Base-by-base conservation (phyloP, 2,329 filamentous ascomycete species). In the Aschersonia sp. region DNA sequence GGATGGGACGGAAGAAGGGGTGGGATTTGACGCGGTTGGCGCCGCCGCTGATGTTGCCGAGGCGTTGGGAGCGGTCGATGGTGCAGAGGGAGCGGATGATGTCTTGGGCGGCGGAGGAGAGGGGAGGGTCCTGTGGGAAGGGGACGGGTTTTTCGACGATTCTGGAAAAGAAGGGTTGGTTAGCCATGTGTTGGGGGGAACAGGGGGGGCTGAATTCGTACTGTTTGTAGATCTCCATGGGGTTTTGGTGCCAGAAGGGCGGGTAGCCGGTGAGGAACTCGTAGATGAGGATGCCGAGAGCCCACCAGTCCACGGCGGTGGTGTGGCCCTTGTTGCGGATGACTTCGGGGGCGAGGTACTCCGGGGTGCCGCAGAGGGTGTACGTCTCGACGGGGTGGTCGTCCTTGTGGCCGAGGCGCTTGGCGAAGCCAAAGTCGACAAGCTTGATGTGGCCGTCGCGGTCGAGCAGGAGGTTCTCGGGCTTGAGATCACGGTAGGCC, bases 281-380 rank as follows among this genome's bases (percentile, higher is more conserved):
- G 63, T 88, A 91, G 50, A 91, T 81, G 49, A 92, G 65, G 54
- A 91, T 89, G 30, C 86, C 86, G 55, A 92, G 72, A 0, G 86
- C 85, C 86, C 86, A 91, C 85, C 85, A 91, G 68, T 91, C 85
- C 38, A 91, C 85, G 10, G 85, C 84, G 2, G 77, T 80, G 3
- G 77, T 82, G 59, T 84, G 80, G 9, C 84, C 85, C 60, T 86
- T 88, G 61, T 87, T 89, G 54, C 87, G 79, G 55, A 91, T 89
- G 42, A 91, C 85, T 66, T 91, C 85, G 4, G 85, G 85, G 2
- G 85, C 85, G 44, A 91, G 78, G 62, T 91, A 91, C 60, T 91
- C 85, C 44, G 85, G 85, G 2, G 85, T 91, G 46, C 85, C 85
- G 64, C 85, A 91, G 31, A 91, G 73, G 3, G 85, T 91, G 58